These are phyloP conservation scores for Podaxis mareebaensis DNA, from an alignment of 768 basidiomycete genomes.

Conservation along the genomic window DNA sequence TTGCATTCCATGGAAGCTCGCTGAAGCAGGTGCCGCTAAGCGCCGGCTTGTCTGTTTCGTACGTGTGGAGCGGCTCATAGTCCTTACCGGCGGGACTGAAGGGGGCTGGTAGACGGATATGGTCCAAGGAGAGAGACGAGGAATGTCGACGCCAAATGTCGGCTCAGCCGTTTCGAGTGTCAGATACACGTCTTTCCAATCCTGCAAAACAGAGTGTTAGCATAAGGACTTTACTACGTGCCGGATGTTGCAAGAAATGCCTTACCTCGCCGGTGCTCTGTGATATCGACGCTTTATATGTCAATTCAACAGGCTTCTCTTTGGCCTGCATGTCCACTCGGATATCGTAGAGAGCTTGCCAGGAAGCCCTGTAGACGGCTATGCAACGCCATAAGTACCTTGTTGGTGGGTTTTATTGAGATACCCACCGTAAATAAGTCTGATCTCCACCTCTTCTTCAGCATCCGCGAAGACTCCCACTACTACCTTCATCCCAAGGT, in stretches of 20 bases:
- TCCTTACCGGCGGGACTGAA: not conserved
- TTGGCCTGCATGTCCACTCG: slow-evolving; percentile 42
- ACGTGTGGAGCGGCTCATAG: not conserved
- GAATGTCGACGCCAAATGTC: slow-evolving; percentile 39
- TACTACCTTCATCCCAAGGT: slow-evolving; percentile 29
- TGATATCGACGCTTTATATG: slow-evolving; percentile 41
- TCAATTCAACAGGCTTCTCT: slow-evolving; percentile 36
- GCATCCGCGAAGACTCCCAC: slow-evolving; percentile 38
- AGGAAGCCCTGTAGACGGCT: slow-evolving; percentile 39
- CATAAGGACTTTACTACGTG: not conserved
- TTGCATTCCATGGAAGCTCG: no score
- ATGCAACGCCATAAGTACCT: not conserved
- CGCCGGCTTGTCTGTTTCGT: not conserved
- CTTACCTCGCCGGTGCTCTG: slow-evolving; percentile 45
- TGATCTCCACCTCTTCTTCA: slow-evolving; percentile 38
- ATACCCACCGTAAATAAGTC: slow-evolving; percentile 38
- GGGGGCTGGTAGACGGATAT: slow-evolving; percentile 27
- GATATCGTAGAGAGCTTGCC: slow-evolving; percentile 43
- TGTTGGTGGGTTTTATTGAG: not conserved
- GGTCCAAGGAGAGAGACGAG: slow-evolving; percentile 38
- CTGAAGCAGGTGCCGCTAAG: not conserved
- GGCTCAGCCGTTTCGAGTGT: slow-evolving; percentile 45
- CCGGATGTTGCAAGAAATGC: not conserved
- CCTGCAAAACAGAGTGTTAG: slow-evolving; percentile 23
- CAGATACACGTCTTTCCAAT: slow-evolving; percentile 43